Evolutionary conservation across 768 basidiomycete species (phyloP).

Genomic region (Leccinum obscurum): DNA sequence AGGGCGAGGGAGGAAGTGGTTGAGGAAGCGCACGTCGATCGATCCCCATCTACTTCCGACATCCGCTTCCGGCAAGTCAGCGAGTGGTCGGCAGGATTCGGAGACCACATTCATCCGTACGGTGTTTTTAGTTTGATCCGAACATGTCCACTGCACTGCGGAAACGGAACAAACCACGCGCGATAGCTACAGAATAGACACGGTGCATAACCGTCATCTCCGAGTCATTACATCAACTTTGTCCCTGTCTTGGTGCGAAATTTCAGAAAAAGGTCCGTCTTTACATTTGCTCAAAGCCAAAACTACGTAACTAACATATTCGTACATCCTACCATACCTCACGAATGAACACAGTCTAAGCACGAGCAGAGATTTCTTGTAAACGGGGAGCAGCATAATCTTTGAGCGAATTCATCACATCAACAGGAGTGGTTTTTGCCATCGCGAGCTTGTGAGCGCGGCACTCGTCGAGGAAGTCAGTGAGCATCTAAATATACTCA

Average conservation of each 20-base stretch:
- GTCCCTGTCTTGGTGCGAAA: too few species aligned
- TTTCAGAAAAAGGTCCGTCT: neutral
- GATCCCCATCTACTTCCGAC: too few species aligned
- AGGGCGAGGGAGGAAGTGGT: too few species aligned
- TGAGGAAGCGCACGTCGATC: too few species aligned
- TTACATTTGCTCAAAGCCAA: neutral
- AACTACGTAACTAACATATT: neutral
- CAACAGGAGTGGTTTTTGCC: slow-evolving; percentile 19
- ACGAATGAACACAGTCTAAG: slow-evolving; percentile 13
- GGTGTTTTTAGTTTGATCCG: too few species aligned
- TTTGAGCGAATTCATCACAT: slow-evolving; percentile 19
- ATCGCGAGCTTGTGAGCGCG: slow-evolving; percentile 50
- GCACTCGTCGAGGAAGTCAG: slow-evolving; percentile 86
- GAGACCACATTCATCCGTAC: too few species aligned
- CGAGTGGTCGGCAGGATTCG: too few species aligned
- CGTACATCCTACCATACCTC: slow-evolving; percentile 14
- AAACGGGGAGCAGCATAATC: slow-evolving; percentile 21
- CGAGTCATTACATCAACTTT: too few species aligned
- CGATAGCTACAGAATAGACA: too few species aligned
- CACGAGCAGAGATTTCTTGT: slow-evolving; percentile 29
- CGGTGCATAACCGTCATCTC: too few species aligned
- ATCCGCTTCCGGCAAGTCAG: too few species aligned
- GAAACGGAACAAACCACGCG: neutral
- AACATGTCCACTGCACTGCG: too few species aligned
- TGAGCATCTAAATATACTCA: slow-evolving; percentile 71